A percentile compares a stretch with the other conserved stretches of the same genome.
phyloP scores from a whole-genome alignment of 2,329 filamentous ascomycete species.

The Arthroderma sp. region DNA sequence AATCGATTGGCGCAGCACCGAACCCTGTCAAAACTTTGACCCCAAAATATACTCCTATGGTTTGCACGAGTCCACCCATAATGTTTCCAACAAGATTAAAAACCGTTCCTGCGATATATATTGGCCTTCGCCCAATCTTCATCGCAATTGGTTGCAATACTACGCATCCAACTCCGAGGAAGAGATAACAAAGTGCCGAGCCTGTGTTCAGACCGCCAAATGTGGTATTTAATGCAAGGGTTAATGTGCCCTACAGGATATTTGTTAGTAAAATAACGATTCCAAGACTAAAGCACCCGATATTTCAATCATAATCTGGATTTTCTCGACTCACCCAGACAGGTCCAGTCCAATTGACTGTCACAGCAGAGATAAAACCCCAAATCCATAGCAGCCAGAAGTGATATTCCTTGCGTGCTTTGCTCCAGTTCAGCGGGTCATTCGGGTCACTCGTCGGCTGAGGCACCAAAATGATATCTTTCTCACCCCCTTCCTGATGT shows the following conservation, averaged over 20 bases:
- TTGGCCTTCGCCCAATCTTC: neutral
- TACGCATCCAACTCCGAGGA: too few species aligned
- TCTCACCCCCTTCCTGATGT: slow-evolving; percentile 8
- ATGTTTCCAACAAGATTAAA: too few species aligned
- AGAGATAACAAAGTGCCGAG: slow-evolving; percentile 6
- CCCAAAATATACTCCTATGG: slow-evolving; percentile 5
- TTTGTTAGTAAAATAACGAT: neutral
- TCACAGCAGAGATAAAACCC: slow-evolving; percentile 10
- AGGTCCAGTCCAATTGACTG: slow-evolving; percentile 10
- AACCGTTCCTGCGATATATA: neutral
- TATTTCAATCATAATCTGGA: neutral
- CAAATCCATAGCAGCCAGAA: slow-evolving; percentile 12
- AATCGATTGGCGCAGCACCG: slow-evolving; percentile 35
- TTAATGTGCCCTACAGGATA: slow-evolving; percentile 6
- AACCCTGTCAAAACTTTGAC: slow-evolving; percentile 6
- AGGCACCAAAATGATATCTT: slow-evolving; percentile 21
- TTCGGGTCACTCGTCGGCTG: slow-evolving; percentile 26
- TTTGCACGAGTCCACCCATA: neutral
- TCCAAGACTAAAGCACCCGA: neutral
- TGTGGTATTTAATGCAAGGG: slow-evolving; percentile 8
- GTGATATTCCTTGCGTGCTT: slow-evolving; percentile 10
- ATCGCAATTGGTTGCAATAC: neutral
- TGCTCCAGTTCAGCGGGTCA: slow-evolving; percentile 28
- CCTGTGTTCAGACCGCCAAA: slow-evolving; percentile 6
- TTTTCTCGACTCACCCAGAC: slow-evolving; percentile 7